Evolutionary conservation across 768 basidiomycete genomes (phyloP), one percentile per base, ranked within the genome.

Genomic region (Agaricus subrufescens): DNA sequence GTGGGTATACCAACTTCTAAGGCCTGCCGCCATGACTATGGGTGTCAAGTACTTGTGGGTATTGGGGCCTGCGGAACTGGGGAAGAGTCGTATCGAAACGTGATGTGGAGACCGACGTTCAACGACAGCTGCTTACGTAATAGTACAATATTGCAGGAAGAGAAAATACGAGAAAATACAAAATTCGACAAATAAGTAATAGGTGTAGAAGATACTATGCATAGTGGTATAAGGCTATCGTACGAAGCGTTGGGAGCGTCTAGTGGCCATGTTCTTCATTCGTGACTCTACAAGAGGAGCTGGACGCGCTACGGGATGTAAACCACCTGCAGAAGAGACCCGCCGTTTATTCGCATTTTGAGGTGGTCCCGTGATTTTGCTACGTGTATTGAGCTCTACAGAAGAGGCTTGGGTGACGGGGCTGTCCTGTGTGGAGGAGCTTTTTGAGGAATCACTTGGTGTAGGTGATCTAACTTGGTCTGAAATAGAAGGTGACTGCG

Each of bases 11-110:
- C 65, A 65, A 88, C 87, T 89, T 75, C 84, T 81, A 61, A 89
- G 76, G 62, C 87, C 86, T 54, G 86, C 85, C 60, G 83, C 73
- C 85, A 87, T 86, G 58, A 56, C 26, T 52, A 46, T 42, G 27
- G 47, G 26, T 31, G 58, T 34, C 27, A 27, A 51, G 47, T 11
- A 34, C 34, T 34, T 8, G 9, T 5, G 5, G 31, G 31, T 34
- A 34, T 11, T 34, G 11, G 11, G 34, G 34, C 34, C 34, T 34
- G 34, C 7, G 34, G 2, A 34, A 34, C 31, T 29, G 23, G 52
- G 40, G 48, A 46, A 49, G 47, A 26, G 19, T 44, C 40, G 46
- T n/a, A 39, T 45, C 29, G 38, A 44, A 34, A 54, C 46, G 14
- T 27, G 46, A 40, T 31, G 44, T 15, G 39, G 38, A 15, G n/a